Conservation (phyloP, 2,329 filamentous ascomycete species). For the Huntiella moniliformis region DNA sequence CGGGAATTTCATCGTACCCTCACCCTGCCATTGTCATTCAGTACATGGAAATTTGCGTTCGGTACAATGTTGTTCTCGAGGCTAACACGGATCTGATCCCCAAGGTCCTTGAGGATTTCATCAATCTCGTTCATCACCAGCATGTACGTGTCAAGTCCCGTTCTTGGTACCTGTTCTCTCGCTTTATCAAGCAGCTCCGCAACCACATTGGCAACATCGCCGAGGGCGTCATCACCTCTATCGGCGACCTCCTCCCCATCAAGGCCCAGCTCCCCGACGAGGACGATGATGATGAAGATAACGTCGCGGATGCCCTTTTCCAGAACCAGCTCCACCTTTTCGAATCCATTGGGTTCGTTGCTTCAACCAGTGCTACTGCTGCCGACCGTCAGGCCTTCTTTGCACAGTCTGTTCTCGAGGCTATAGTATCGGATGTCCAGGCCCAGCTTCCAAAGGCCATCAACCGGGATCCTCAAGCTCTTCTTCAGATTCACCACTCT, state of each 20-base stretch:
- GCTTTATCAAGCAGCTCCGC: constrained; percentile 75
- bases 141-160: constrained; percentile 73
- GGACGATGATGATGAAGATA: constrained; percentile 63
- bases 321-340: constrained; percentile 84
- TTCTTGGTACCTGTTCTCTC: constrained; percentile 94
- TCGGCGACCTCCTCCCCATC: constrained; percentile 74
- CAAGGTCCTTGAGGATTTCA: constrained; percentile 76
- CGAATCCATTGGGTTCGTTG: constrained; percentile 83
- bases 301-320: constrained; percentile 79
- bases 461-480: constrained; percentile 60
- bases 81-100: constrained; percentile 64
- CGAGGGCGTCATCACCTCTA: constrained; percentile 76
- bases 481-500: constrained; percentile 84
- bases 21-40: constrained; percentile 87
- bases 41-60: constrained; percentile 96
- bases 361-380: constrained; percentile 60
- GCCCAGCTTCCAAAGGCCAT: constrained; percentile 58
- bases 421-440: constrained; percentile 79
- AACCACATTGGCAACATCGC: constrained; percentile 73
- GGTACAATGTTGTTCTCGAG: constrained; percentile 87
- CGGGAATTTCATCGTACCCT: constrained; percentile 64
- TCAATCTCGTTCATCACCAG: constrained; percentile 72
- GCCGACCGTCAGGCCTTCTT: constrained; percentile 75
- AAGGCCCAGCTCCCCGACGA: constrained; percentile 70
- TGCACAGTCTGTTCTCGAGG: constrained; percentile 71